phyloP scores from a whole-genome alignment of 1,139 yeast genomes.

The Pichia sp. region DNA sequence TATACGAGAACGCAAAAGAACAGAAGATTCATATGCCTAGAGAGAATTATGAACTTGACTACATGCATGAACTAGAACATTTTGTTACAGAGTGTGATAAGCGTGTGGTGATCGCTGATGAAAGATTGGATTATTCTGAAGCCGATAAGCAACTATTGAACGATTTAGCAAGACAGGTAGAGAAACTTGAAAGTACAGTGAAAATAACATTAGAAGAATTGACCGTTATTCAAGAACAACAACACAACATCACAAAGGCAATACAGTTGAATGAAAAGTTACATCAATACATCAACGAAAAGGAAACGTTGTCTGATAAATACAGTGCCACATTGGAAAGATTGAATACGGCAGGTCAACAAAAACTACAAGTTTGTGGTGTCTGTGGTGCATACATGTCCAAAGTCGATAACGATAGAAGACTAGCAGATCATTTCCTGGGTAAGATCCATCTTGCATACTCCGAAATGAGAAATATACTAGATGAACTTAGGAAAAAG shows the following conservation, averaged over 20 bases:
- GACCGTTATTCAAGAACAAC: conserved; percentile 2
- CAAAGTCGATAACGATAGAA: conserved; percentile 80
- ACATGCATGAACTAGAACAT: conserved; percentile 50
- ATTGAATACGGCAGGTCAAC: conserved; percentile 85
- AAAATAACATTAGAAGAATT: conserved; percentile 63
- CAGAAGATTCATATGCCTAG: conserved; percentile 63
- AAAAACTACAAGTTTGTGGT: conserved; percentile 86
- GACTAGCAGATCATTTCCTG: conserved; percentile 88
- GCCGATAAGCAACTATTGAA: conserved; percentile 66
- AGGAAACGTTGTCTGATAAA: conserved; percentile 49
- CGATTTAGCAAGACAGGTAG: conserved; percentile 59
- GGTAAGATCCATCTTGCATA: conserved; percentile 88
- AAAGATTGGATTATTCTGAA: conserved; percentile 63
- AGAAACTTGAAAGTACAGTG: conserved; percentile 61
- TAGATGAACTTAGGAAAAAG: conserved; percentile 45
- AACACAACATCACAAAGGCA: conserved; percentile 51
- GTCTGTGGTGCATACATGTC: conserved; percentile 92
- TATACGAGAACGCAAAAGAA: conserved; percentile 59
- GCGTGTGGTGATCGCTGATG: conserved; percentile 62
- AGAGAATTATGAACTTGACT: conserved; percentile 58
- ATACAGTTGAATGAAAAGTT: conserved; percentile 46
- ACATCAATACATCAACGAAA: conserved; percentile 44
- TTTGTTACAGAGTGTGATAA: conserved; percentile 68
- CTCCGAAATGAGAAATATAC: conserved; percentile 69
- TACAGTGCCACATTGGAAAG: conserved; percentile 67